Percentiles rank a stretch among this genome's conserved stretches.
Evolutionary conservation across 1,139 yeast species (phyloP).

Genomic region (Hansenula lynferdii): DNA sequence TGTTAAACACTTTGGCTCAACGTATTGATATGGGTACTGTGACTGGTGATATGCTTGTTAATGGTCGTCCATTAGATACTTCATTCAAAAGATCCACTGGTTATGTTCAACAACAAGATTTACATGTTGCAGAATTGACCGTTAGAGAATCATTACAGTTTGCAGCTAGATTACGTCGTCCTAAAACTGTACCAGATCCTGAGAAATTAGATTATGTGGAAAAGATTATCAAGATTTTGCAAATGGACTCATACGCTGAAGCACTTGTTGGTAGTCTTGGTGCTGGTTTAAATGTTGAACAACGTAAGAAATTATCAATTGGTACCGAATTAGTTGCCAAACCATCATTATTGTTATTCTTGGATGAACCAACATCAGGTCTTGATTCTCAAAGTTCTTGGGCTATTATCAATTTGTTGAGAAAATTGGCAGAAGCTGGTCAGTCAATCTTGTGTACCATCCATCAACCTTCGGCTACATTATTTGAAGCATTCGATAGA

Average conservation of each 20-base stretch:
- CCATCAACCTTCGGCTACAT: conserved; percentile 56
- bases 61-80: conserved; percentile 39
- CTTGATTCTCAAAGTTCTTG: conserved; percentile 52
- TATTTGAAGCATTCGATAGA: conserved; percentile 40
- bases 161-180: conserved; percentile 45
- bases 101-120: conserved; percentile 54
- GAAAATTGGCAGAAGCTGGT: conserved; percentile 42
- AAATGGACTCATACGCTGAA: conserved; percentile 44
- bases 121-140: conserved; percentile 43
- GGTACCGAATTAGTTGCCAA: conserved; percentile 52
- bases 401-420: conserved; percentile 43
- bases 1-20: conserved; percentile 53
- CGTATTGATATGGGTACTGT: conserved; percentile 46
- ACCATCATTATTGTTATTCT: conserved; percentile 42
- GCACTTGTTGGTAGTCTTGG: conserved; percentile 46
- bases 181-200: conserved; percentile 34
- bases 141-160: conserved; percentile 46
- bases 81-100: conserved; percentile 49
- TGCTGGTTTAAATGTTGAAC: conserved; percentile 54
- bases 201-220: conserved; percentile 45
- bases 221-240: conserved; percentile 38
- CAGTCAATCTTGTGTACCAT: conserved; percentile 54
- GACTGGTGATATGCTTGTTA: conserved; percentile 52
- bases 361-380: conserved; percentile 53
- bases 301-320: conserved; percentile 55